A percentile compares a stretch with the other conserved stretches of the same genome.
phyloP scores from a whole-genome alignment of 2,329 filamentous ascomycete genomes.

The Penicillium sp. region DNA sequence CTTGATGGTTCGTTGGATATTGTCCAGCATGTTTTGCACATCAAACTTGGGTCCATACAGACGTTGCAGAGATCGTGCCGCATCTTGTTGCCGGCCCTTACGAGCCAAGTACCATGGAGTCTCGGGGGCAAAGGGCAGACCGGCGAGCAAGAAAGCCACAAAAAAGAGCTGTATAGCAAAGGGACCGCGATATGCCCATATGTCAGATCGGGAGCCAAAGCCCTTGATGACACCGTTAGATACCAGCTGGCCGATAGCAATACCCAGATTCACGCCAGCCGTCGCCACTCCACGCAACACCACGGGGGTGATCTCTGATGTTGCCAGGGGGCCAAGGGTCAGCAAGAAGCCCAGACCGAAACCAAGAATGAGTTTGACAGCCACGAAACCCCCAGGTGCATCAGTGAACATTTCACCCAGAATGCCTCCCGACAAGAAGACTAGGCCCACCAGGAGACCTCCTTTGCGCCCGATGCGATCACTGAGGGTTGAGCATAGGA shows the following conservation, averaged over 20 bases:
- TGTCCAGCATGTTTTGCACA: not conserved
- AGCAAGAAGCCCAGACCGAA: not conserved
- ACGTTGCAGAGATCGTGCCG: not conserved
- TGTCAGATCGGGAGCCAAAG: not conserved
- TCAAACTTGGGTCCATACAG: slow-evolving; percentile 1
- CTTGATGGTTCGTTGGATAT: not conserved
- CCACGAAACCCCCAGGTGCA: not conserved
- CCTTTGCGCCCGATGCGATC: not conserved
- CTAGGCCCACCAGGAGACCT: not conserved
- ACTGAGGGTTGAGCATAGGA: not conserved
- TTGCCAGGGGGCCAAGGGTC: not conserved
- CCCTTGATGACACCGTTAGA: slow-evolving; percentile 1
- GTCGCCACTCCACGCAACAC: not conserved
- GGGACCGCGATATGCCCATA: not conserved
- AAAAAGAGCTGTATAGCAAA: slow-evolving; percentile 1
- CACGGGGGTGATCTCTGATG: not conserved
- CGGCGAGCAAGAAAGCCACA: not conserved
- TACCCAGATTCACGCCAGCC: not conserved
- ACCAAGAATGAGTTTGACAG: not conserved
- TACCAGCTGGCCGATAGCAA: not conserved
- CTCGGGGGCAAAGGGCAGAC: not conserved
- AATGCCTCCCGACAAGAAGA: not conserved
- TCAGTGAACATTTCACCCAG: not conserved
- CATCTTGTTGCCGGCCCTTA: not conserved
- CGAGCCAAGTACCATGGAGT: not conserved